Conservation (phyloP, 2,329 filamentous ascomycete genomes). For the Trichoderma sp. region DNA sequence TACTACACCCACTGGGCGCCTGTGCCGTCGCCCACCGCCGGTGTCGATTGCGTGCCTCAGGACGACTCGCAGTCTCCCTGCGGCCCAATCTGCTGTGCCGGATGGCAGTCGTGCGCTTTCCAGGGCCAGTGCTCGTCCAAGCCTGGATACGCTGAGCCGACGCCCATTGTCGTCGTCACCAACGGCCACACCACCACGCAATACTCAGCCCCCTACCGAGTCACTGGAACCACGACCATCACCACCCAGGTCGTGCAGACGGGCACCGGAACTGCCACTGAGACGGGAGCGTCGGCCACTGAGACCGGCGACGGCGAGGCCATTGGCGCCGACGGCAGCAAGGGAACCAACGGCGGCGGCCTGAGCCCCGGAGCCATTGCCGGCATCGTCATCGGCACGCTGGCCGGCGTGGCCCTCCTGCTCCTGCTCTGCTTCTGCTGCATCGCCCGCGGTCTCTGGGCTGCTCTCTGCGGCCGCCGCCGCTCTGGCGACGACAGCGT, state of each 20-base stretch:
- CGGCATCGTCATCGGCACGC: constrained; percentile 73
- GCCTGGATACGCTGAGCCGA: constrained; percentile 44
- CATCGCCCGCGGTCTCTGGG: constrained; percentile 62
- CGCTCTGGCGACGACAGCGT: constrained; percentile 35
- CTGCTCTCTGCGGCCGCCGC: constrained; percentile 60
- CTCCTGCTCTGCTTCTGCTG: constrained; percentile 74
- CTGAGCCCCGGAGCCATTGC: constrained; percentile 74
- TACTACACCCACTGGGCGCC: constrained; percentile 50
- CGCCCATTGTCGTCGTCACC: constrained; percentile 45
- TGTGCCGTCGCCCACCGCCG: constrained; percentile 44
- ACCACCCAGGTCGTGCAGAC: constrained; percentile 39
- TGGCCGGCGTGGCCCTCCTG: constrained; percentile 65
- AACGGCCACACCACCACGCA: constrained; percentile 53
- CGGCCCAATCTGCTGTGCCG: constrained; percentile 68
- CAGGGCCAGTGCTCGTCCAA: constrained; percentile 58
- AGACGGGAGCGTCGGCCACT: constrained; percentile 46
- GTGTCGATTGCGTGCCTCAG: constrained; percentile 50
- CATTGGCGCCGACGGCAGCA: constrained; percentile 40
- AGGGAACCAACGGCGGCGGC: constrained; percentile 38
- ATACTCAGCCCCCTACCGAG: constrained; percentile 52
- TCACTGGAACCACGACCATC: constrained; percentile 55
- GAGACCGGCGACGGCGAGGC: constrained; percentile 43
- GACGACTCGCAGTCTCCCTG: constrained; percentile 60
- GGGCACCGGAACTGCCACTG: constrained; percentile 12
- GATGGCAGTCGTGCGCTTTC: constrained; percentile 64